Evolutionary conservation across 2,329 filamentous ascomycete genomes (phyloP).

Genomic region (Aspergillus floridensis): DNA sequence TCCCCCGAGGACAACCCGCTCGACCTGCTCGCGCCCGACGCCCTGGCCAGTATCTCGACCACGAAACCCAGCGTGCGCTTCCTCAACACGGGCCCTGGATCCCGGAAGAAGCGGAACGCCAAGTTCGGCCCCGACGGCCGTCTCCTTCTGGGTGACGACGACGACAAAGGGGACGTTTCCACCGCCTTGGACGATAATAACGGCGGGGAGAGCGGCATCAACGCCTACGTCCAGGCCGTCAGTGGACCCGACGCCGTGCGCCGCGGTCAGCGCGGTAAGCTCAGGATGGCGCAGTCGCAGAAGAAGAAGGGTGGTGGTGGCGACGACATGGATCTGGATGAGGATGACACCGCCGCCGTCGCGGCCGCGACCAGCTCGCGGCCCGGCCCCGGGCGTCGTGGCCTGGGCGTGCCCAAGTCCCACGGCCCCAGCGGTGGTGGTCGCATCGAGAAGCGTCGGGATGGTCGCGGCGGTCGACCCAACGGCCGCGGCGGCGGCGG

Average conservation of each 20-base stretch:
- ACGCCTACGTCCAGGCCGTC: slow-evolving; percentile 61
- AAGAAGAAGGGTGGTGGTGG: slow-evolving; percentile 36
- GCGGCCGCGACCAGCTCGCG: slow-evolving; percentile 7
- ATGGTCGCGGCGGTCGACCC: slow-evolving; percentile 3
- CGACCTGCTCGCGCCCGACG: slow-evolving; percentile 84
- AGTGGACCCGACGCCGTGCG: slow-evolving; percentile 58
- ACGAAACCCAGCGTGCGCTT: slow-evolving; percentile 67
- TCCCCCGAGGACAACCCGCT: slow-evolving; percentile 83
- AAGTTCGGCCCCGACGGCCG: slow-evolving; percentile 46
- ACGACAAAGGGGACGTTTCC: slow-evolving; percentile 42
- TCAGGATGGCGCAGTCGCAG: slow-evolving; percentile 56
- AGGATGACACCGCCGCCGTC: slow-evolving; percentile 20
- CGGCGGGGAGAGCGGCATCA: slow-evolving; percentile 44
- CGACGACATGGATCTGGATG: slow-evolving; percentile 45
- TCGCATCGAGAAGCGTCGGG: slow-evolving; percentile 25
- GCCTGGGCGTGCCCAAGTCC: slow-evolving; percentile 29
- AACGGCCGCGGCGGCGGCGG: neutral
- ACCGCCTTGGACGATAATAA: slow-evolving; percentile 41
- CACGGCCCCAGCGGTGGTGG: slow-evolving; percentile 23
- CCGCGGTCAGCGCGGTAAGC: slow-evolving; percentile 57
- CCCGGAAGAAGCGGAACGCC: slow-evolving; percentile 41
- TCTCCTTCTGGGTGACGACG: slow-evolving; percentile 41
- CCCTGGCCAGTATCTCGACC: slow-evolving; percentile 87
- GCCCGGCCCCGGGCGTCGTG: slow-evolving; percentile 19
- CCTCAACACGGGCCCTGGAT: slow-evolving; percentile 39